These are phyloP conservation scores for Nicotiana undulata DNA, from an alignment of 257 asterid genomes.

Conservation along the genomic window DNA sequence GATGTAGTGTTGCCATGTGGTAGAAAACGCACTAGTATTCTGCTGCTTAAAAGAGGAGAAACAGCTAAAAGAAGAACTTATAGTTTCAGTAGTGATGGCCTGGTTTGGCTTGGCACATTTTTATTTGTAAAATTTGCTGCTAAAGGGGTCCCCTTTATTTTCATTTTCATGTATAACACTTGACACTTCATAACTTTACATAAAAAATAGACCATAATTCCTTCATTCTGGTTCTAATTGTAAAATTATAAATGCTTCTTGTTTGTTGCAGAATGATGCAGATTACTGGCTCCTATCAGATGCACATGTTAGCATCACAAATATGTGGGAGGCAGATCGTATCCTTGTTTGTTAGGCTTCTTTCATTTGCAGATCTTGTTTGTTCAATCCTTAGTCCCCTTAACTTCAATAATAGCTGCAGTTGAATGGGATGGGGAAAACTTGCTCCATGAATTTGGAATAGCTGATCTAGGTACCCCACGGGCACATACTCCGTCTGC, in stretches of 20 bases:
- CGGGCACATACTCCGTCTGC: constrained; percentile 40
- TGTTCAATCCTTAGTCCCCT: constrained; percentile 10
- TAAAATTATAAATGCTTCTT: not conserved
- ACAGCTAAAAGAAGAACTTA: not conserved
- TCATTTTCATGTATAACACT: not conserved
- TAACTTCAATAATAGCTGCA: constrained; percentile 33
- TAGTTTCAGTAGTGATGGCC: not conserved
- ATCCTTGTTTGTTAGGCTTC: constrained; percentile 17
- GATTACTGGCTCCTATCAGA: constrained; percentile 94
- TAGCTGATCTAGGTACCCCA: constrained; percentile 37
- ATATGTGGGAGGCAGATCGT: constrained; percentile 93
- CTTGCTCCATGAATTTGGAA: constrained; percentile 50
- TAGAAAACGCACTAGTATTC: not conserved
- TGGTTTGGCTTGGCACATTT: not conserved
- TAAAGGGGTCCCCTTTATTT: not conserved
- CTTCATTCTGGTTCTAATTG: not conserved
- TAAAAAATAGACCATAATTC: not conserved
- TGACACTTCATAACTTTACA: not conserved
- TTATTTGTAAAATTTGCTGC: not conserved
- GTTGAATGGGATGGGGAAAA: constrained; percentile 57
- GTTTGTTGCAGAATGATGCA: constrained; percentile 54
- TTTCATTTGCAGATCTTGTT: not conserved
- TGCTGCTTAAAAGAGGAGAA: not conserved
- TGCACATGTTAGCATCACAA: constrained; percentile 76
- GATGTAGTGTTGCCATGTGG: not conserved